A percentile compares a stretch with the other conserved stretches of the same genome.
Evolutionary conservation across 352 stramenopile species (phyloP).

Genomic region (Phytophthora colocasiae): DNA sequence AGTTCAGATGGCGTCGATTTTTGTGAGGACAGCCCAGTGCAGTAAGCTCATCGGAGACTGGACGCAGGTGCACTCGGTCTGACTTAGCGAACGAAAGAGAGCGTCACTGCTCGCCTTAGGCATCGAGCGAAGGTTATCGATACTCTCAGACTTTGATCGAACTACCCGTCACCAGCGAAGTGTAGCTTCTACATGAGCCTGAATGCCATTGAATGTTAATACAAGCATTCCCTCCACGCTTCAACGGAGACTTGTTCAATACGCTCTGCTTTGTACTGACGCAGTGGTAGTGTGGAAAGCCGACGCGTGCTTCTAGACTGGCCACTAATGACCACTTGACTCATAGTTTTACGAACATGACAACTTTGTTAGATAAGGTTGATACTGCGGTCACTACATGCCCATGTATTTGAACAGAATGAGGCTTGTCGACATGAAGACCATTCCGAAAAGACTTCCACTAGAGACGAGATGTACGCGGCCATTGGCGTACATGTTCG

Average conservation of each 20-base stretch:
- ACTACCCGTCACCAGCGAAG: no score
- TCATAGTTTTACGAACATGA: no score
- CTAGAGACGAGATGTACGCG: slow-evolving; percentile 81
- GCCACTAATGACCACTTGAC: not conserved
- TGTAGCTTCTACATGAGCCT: no score
- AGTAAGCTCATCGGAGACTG: slow-evolving; percentile 9
- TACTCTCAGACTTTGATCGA: no score
- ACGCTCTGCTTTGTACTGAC: no score
- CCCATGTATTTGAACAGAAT: slow-evolving; percentile 85
- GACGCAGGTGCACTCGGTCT: slow-evolving; percentile 33
- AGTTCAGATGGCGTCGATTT: slow-evolving; percentile 33
- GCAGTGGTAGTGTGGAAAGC: no score
- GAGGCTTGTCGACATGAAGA: slow-evolving; percentile 90
- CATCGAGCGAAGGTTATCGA: not conserved
- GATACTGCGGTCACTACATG: slow-evolving; percentile 24
- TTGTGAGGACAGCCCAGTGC: slow-evolving; percentile 20
- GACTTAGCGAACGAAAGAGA: slow-evolving; percentile 20
- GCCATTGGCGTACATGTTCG: slow-evolving; percentile 86
- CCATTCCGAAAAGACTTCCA: slow-evolving; percentile 86
- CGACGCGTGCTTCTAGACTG: not conserved
- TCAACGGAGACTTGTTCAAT: no score
- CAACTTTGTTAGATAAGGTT: slow-evolving; percentile 12
- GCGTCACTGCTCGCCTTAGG: slow-evolving; percentile 19
- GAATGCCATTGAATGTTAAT: no score
- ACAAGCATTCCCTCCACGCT: no score